Evolutionary conservation across 768 basidiomycete species (phyloP), one percentile per base, ranked within the genome.

Genomic region (Galerina sulciceps): DNA sequence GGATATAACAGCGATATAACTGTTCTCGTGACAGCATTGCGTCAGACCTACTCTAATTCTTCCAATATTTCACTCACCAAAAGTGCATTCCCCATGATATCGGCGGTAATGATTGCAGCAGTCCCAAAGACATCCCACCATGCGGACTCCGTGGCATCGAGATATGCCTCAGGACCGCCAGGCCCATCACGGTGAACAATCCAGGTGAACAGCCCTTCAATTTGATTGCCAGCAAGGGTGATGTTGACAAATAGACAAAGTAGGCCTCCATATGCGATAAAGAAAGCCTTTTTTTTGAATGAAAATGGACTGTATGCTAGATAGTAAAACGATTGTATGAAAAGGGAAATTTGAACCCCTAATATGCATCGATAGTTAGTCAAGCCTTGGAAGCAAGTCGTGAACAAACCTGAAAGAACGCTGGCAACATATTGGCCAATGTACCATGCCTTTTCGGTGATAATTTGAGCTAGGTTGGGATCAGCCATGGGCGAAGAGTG

Each of bases 321-420:
- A 22, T 55, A 55, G 22, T 55, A 55, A 13, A 23, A 45, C 4
- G 53, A 55, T 14, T 55, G 53, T 11, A 55, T 55, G 43, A 26
- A 44, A n/a, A 55, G 35, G 6, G 53, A 44, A 26, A 55, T 55
- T 14, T 55, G 42, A 18, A 41, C 53, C 1, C 53, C 53, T 55
- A 31, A 10, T 9, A 55, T n/a, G 6, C 10, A 22, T 10, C 9
- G 20, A 15, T n/a, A 22, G 6, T 53, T 4, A 43, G 18, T 42
- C 10, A n/a, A 15, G 11, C 31, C 14, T 41, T 53, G 13, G 10
- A 22, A 11, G 13, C 2, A 15, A 15, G 23, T 23, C 18, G 4
- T 18, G 11, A n/a, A 6, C 15, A 34, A 15, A 55, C 53, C 53
- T 45, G 42, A 41, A 36, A 55, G 53, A 18, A 55, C 23, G 18